phyloP scores from a whole-genome alignment of 257 asterid species.

The Solanum neorickii region DNA sequence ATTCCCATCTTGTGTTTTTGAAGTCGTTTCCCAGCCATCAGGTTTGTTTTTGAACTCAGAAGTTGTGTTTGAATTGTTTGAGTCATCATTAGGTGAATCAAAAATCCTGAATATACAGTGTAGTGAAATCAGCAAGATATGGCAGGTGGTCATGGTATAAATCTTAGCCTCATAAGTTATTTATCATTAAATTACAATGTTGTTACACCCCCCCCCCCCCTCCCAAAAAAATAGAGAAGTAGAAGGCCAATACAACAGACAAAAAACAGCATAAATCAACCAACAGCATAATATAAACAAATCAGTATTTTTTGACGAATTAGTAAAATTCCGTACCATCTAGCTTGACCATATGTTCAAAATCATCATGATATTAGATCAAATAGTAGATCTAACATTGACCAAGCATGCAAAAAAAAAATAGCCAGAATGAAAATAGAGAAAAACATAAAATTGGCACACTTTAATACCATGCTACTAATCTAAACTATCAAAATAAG shows the following conservation, averaged over 20 bases:
- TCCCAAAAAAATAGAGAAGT: neutral
- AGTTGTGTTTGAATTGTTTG: constrained; percentile 24
- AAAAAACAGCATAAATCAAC: neutral
- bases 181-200: neutral
- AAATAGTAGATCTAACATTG: neutral
- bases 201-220: neutral
- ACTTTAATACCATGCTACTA: neutral
- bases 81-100: constrained; percentile 51
- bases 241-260: neutral
- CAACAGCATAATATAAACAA: neutral
- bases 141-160: neutral
- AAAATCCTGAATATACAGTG: constrained; percentile 39
- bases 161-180: neutral
- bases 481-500: neutral
- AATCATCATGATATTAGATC: neutral
- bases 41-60: constrained; percentile 72
- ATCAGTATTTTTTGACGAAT: neutral
- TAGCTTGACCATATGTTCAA: neutral
- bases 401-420: neutral
- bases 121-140: neutral
- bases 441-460: neutral
- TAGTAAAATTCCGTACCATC: neutral
- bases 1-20: constrained; percentile 57
- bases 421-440: neutral
- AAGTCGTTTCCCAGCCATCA: constrained; percentile 88